Evolutionary conservation across 2,329 filamentous ascomycete species (phyloP), one percentile per base, ranked within the genome.

Genomic region (Talaromyces sp.): DNA sequence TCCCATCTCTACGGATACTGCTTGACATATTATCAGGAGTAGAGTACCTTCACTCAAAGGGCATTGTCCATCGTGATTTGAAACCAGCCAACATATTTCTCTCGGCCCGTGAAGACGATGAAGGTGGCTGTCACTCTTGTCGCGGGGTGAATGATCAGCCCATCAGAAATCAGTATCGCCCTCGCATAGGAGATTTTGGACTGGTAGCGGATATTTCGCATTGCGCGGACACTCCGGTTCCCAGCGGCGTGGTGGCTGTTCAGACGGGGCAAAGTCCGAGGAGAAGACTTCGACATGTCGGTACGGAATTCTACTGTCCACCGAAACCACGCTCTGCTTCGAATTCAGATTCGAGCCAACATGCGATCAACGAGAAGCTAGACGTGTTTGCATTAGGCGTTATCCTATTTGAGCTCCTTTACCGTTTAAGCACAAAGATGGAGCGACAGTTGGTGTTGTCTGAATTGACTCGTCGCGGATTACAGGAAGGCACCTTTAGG

Each of bases 11-110:
- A 2, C 79, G 80, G 36, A 77, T 91, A 1, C 78, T 90, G n/a
- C 75, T 84, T 13, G 82, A 82, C 1, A 84, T 90, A 34, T 75
- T 89, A 1, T 84, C 87, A 8, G 88, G 88, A 1, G 83, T 90
- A 2, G 82, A 88, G 65, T 90, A 91, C 70, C 80, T 90, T 1
- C 88, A 91, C 69, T 76, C 79, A 0, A 81, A 86, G 66, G 81
- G 82, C 5, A 84, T 90, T 58, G 82, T 89, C 0, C 88, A 91
- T 70, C 85, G 88, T 10, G 88, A 91, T 70, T 79, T 91, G 25
- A 91, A 91, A 70, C 88, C 88, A 0, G 86, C 84, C 2, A 91
- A 91, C 69, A 85, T 91, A 31, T 89, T 91, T 74, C 77, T 91
- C 0, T 85, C 84, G 2, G 77, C 78, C 0, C 74, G 83, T 19